Evolutionary conservation across 192 early-diverging fungal genomes (phyloP).

Genomic region (Coemansia sp.): DNA sequence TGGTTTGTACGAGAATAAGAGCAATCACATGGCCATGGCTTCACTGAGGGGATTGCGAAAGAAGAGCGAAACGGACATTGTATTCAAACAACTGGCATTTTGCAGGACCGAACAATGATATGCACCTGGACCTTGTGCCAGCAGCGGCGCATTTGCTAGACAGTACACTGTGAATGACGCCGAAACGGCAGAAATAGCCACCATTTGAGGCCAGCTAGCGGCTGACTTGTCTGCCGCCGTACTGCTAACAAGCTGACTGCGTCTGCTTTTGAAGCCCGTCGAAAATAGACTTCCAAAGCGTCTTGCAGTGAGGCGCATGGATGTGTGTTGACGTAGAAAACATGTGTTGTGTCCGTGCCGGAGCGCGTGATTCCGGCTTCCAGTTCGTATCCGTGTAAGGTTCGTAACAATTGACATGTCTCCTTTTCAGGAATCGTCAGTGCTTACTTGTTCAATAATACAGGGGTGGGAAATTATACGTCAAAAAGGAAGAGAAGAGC

Average conservation of each 20-base stretch:
- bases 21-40: background rate
- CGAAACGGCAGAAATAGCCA: slow-evolving; percentile 7
- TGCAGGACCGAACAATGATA: slow-evolving; percentile 14
- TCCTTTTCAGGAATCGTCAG: background rate
- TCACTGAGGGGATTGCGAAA: slow-evolving; percentile 9
- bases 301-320: background rate
- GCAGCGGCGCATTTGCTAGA: slow-evolving; percentile 13
- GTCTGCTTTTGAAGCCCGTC: background rate
- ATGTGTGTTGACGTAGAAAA: background rate
- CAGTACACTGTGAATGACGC: slow-evolving; percentile 15
- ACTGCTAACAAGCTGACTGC: background rate
- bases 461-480: slow-evolving; percentile 4
- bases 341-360: slow-evolving; percentile 14
- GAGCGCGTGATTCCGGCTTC: slow-evolving; percentile 34
- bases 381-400: slow-evolving; percentile 25
- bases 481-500: background rate
- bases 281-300: background rate
- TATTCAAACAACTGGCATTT: slow-evolving; percentile 4
- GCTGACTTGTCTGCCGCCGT: slow-evolving; percentile 2
- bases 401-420: slow-evolving; percentile 30
- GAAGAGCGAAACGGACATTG: slow-evolving; percentile 5
- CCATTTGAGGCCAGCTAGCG: slow-evolving; percentile 6
- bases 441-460: background rate
- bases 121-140: slow-evolving; percentile 31
- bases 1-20: background rate